These are phyloP conservation scores for Verticillium nubilum DNA, from an alignment of 2,329 filamentous ascomycete species.

Conservation along the genomic window DNA sequence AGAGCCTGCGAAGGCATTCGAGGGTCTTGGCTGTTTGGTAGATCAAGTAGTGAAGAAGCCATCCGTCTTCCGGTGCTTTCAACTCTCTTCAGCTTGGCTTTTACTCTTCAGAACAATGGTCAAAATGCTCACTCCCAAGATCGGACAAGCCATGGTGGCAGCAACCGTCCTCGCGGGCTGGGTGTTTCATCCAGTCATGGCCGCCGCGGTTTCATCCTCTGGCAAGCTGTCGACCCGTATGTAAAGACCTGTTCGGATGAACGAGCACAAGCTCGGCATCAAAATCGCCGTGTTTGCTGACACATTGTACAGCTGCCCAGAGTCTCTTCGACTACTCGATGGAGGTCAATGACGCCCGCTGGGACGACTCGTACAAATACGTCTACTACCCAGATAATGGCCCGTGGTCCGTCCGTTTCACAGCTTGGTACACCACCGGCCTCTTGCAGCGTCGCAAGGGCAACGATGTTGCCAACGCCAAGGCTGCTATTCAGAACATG, in stretches of 20 bases:
- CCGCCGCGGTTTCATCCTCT: neutral
- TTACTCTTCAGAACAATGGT: too few relatives aligned
- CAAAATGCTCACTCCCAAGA: neutral
- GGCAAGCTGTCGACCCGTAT: neutral
- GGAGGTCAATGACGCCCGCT: constrained; percentile 30
- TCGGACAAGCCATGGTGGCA: neutral
- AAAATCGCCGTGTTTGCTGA: neutral
- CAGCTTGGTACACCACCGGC: constrained; percentile 34
- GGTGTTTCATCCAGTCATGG: neutral
- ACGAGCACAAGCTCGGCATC: neutral
- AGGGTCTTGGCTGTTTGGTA: too few relatives aligned
- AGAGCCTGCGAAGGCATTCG: too few relatives aligned
- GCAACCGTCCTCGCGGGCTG: neutral
- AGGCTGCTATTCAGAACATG: constrained; percentile 27
- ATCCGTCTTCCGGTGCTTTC: too few relatives aligned
- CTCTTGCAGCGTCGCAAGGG: constrained; percentile 28
- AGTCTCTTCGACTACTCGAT: constrained; percentile 33
- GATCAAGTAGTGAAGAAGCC: too few relatives aligned
- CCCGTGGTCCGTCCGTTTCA: constrained; percentile 35
- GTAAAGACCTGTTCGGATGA: neutral
- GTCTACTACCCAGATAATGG: constrained; percentile 35
- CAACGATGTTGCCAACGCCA: constrained; percentile 27
- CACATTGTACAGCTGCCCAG: constrained; percentile 21
- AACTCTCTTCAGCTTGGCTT: too few relatives aligned
- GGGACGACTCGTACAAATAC: constrained; percentile 34